phyloP scores from a whole-genome alignment of 208 protist genomes.

The Acanthamoeba triangularis region DNA sequence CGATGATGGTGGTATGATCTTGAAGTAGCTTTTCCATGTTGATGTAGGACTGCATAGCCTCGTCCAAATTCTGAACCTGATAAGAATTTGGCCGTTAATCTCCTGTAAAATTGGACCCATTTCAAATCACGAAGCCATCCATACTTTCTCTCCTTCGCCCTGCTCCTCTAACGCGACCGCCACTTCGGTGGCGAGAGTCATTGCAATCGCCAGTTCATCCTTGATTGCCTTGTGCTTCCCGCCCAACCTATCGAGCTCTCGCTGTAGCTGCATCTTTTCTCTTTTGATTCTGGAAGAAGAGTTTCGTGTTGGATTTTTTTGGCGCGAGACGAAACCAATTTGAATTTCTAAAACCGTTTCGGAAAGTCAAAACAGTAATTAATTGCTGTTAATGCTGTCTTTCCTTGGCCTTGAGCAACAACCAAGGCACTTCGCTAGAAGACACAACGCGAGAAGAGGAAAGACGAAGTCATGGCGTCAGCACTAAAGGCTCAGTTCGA shows the following conservation, averaged over 20 bases:
- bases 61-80: conserved; percentile 2
- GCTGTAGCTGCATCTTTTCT: not conserved
- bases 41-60: conserved; percentile 14
- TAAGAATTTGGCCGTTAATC: not conserved
- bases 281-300: not conserved
- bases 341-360: not conserved
- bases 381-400: too few species aligned
- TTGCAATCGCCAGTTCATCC: conserved; percentile 26
- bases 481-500: conserved; percentile 41
- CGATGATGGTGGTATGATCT: not conserved
- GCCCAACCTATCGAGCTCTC: not conserved
- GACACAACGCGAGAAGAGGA: too few species aligned
- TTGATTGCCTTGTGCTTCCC: conserved; percentile 10
- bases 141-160: conserved; percentile 28
- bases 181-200: conserved; percentile 8
- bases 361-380: too few species aligned
- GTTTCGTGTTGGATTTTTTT: not conserved
- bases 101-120: not conserved
- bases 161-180: conserved; percentile 22
- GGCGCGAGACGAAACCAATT: not conserved
- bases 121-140: not conserved
- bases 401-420: too few species aligned
- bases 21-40: not conserved
- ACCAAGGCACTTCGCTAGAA: too few species aligned
- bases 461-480: not conserved